phyloP scores from a whole-genome alignment of 345 rosid species.

The Leavenworthia alabamica region DNA sequence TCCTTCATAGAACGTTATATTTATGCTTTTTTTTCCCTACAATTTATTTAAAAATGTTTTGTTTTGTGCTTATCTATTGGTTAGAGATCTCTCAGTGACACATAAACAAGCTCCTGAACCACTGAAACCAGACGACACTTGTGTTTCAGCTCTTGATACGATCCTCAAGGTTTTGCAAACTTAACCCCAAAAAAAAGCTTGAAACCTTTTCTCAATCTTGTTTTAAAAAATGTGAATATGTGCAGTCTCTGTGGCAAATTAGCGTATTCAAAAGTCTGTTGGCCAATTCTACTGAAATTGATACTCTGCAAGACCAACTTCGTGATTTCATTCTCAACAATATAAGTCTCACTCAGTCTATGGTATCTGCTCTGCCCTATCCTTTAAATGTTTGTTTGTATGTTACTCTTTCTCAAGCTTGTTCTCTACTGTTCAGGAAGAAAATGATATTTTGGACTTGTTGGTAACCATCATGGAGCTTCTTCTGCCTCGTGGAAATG shows the following conservation, averaged over 20 bases:
- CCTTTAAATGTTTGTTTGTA: neutral
- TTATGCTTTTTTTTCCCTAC: neutral
- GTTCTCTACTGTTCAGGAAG: neutral
- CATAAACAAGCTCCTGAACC: neutral
- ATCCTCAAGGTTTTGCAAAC: neutral
- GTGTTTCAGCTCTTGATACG: neutral
- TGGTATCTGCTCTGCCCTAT: neutral
- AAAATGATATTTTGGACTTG: neutral
- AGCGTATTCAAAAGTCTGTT: neutral
- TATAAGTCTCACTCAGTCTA: neutral
- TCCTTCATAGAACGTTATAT: too few relatives aligned
- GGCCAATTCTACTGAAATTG: neutral
- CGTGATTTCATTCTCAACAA: neutral
- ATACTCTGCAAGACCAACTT: neutral
- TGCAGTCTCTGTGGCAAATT: neutral
- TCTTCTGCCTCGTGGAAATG: neutral
- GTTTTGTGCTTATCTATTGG: too few relatives aligned
- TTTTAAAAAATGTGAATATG: neutral
- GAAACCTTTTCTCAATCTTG: neutral
- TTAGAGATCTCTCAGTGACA: neutral
- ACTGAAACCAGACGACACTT: neutral
- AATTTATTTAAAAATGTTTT: neutral
- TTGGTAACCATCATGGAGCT: neutral
- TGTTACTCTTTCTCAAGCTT: neutral
- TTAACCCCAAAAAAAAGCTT: neutral